Evolutionary conservation across 306 rosid genomes (phyloP).

Genomic region (Urtica urens): DNA sequence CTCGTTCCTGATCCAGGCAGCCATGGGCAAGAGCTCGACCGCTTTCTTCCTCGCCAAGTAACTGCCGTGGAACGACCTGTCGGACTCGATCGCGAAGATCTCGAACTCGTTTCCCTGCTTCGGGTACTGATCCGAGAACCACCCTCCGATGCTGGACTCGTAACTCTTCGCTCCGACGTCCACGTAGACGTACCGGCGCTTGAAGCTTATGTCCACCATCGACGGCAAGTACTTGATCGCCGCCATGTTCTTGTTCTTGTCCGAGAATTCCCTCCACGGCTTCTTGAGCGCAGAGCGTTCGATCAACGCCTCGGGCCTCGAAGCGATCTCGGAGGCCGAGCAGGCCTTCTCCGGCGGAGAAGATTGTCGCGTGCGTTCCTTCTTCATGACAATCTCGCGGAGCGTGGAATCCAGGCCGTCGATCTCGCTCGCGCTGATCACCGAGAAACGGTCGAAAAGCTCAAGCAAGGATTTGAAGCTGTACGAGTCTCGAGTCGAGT

Average conservation of each 20-base stretch:
- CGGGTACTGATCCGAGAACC: conserved; percentile 57
- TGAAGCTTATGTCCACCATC: conserved; percentile 40
- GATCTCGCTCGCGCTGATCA: conserved; percentile 30
- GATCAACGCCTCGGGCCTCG: conserved; percentile 27
- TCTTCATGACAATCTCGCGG: conserved; percentile 36
- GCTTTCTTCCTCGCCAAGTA: conserved; percentile 25
- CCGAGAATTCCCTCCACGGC: conserved; percentile 41
- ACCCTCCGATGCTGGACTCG: conserved; percentile 43
- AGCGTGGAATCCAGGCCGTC: conserved; percentile 28
- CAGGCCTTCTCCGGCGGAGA: conserved; percentile 17
- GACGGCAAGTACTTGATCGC: conserved; percentile 42
- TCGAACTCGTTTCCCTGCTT: conserved; percentile 39
- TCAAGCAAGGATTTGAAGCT: conserved; percentile 40
- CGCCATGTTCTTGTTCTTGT: conserved; percentile 30
- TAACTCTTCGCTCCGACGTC: conserved; percentile 48
- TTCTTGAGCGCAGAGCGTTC: conserved; percentile 12
- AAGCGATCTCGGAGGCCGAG: conserved; percentile 21
- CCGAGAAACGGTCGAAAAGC: conserved; percentile 34
- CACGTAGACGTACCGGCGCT: conserved; percentile 37
- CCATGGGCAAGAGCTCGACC: conserved; percentile 37
- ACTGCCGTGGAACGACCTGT: conserved; percentile 37
- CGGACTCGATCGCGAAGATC: conserved; percentile 50
- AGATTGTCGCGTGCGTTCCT: neutral
- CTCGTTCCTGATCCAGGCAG: conserved; percentile 63
- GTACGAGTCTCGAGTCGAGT: conserved; percentile 29